Base-by-base conservation (phyloP, 768 basidiomycete species). In the Amanita pallidorosea region DNA sequence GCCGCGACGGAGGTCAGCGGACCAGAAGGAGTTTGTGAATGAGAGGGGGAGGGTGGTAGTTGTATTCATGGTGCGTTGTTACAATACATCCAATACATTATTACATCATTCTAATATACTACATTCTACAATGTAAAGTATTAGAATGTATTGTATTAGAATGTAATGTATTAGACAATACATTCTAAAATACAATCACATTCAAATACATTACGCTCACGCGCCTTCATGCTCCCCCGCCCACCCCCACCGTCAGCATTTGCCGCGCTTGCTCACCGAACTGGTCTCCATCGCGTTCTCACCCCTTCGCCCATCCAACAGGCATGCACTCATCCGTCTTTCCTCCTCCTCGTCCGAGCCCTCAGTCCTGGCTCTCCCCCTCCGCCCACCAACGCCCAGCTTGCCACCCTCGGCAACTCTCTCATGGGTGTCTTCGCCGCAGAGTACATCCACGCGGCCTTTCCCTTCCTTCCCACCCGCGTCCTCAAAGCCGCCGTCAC, bases 21-120 rank as follows among this genome's bases (percentile, higher is more conserved):
- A 79, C 93, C 93, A 96, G 71, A 96, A 96, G 27, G 91, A 93
- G 65, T 95, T 94, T 51, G 75, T 80, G 64, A 96, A 96, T 13
- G 78, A 77, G 53, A 90, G 73, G n/a, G 92, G 92, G 60, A 94
- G 79, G 40, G 90, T 88, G 55, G 95, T 29, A 29, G 29, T 29
- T 29, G 29, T 29, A 29, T 29, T 29, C 29, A 29, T 29, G 25
- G 25, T 27, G 25, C 23, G 27, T 27, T 27, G 7, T n/a, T 23
- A 23, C 22, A 23, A 29, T 29, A 29, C 29, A 9, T 29, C 8
- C 29, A 29, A 29, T 29, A 29, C 29, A 29, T 9, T 27, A 27
- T 6, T 7, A 3, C 5, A 2, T 27, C 4, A 27, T 27, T 29
- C 29, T 9, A 29, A 29, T 29, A 29, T 8, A 29, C 1, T 29